These are phyloP conservation scores for Ehretia macrophylla DNA, from an alignment of 257 asterid genomes.

Conservation along the genomic window DNA sequence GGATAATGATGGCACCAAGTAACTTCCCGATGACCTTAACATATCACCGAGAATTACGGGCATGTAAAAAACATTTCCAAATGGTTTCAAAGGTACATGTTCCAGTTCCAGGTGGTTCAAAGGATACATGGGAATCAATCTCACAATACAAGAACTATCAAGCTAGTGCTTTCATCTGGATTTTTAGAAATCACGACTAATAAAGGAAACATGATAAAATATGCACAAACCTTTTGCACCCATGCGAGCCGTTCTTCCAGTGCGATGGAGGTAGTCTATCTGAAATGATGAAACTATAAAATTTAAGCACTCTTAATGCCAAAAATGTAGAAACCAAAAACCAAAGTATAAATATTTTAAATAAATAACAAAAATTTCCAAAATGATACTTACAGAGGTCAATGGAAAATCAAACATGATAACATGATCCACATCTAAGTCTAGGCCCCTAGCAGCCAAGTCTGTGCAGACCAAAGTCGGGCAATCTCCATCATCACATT, in stretches of 20 bases:
- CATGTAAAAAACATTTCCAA: too few relatives aligned
- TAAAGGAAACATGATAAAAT: slow-evolving; percentile 8
- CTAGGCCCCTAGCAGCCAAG: slow-evolving; percentile 97
- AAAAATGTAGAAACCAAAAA: neutral
- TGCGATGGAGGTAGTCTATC: slow-evolving; percentile 98
- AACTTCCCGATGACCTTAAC: too few relatives aligned
- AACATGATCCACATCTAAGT: slow-evolving; percentile 97
- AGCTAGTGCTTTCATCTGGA: neutral
- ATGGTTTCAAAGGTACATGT: too few relatives aligned
- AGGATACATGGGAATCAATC: too few relatives aligned
- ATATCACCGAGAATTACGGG: too few relatives aligned
- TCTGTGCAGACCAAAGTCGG: slow-evolving; percentile 99
- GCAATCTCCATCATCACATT: slow-evolving; percentile 88
- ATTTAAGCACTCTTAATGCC: too few relatives aligned
- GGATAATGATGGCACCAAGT: too few relatives aligned
- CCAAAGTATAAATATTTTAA: slow-evolving; percentile 1
- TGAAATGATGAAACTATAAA: slow-evolving; percentile 17
- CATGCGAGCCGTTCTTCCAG: slow-evolving; percentile 99
- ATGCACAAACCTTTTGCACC: slow-evolving; percentile 99
- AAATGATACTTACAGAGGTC: slow-evolving; percentile 68
- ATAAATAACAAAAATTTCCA: neutral
- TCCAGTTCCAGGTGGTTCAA: too few relatives aligned
- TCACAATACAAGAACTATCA: neutral
- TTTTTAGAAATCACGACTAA: neutral
- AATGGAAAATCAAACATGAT: slow-evolving; percentile 95